phyloP scores from a whole-genome alignment of 2,329 filamentous ascomycete genomes.

The Penicillium capsulatum region DNA sequence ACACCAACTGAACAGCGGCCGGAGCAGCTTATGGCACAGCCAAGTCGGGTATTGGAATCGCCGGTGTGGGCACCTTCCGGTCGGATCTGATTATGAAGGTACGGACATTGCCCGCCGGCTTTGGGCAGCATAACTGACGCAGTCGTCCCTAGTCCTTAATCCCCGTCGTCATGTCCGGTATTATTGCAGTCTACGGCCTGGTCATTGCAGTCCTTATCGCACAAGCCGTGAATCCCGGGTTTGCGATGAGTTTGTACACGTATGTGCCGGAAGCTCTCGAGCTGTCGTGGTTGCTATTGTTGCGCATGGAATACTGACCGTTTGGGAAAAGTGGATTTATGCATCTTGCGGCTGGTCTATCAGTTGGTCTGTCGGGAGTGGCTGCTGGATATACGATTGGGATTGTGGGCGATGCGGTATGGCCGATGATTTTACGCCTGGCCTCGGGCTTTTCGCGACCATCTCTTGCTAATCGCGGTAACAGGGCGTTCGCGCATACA shows the following conservation, averaged over 20 bases:
- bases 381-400: slow-evolving; percentile 96
- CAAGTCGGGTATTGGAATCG: slow-evolving; percentile 65
- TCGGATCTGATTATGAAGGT: slow-evolving; percentile 68
- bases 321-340: slow-evolving; percentile 66
- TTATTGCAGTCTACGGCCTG: slow-evolving; percentile 95
- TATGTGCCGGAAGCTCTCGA: slow-evolving; percentile 42
- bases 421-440: slow-evolving; percentile 24
- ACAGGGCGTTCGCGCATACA: slow-evolving; percentile 81
- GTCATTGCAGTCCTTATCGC: slow-evolving; percentile 96
- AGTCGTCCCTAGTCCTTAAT: slow-evolving; percentile 43
- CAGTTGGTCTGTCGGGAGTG: slow-evolving; percentile 86
- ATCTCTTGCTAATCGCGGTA: slow-evolving; percentile 2
- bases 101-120: slow-evolving; percentile 15
- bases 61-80: slow-evolving; percentile 62
- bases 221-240: slow-evolving; percentile 70
- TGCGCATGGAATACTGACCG: slow-evolving; percentile 16
- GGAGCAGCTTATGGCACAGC: slow-evolving; percentile 66
- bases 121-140: slow-evolving; percentile 15
- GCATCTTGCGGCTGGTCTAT: slow-evolving; percentile 86
- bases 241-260: slow-evolving; percentile 79
- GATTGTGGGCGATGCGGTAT: slow-evolving; percentile 82
- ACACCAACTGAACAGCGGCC: slow-evolving; percentile 45
- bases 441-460: no score
- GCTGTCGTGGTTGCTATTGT: neutral
- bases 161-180: slow-evolving; percentile 86